A percentile compares a stretch with the other conserved stretches of the same genome.
phyloP scores from a whole-genome alignment of 345 rosid species.

The Sisymbrium altissimum region DNA sequence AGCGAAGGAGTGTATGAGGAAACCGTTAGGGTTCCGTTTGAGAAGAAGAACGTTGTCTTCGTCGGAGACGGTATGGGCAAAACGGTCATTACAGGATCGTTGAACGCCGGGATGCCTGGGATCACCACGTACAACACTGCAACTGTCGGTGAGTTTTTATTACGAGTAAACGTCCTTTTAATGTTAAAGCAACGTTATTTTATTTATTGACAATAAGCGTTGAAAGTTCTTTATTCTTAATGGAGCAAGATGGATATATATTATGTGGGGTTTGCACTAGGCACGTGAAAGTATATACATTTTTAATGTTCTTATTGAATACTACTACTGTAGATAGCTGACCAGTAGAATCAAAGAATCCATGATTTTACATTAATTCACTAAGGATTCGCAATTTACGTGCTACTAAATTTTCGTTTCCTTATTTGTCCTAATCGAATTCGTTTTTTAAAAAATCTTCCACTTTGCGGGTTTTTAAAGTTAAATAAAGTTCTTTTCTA shows the following conservation, averaged over 20 bases:
- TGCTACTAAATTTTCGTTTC: background rate
- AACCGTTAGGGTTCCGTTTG: conserved; percentile 67
- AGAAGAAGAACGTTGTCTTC: conserved; percentile 77
- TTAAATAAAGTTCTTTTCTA: background rate
- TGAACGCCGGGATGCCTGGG: conserved; percentile 55
- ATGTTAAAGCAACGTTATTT: background rate
- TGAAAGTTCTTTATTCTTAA: background rate
- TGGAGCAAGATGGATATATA: background rate
- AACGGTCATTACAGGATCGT: conserved; percentile 75
- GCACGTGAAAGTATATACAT: background rate
- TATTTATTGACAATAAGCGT: background rate
- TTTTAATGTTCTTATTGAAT: background rate
- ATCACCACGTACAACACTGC: conserved; percentile 70
- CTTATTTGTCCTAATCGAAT: background rate
- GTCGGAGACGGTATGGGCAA: conserved; percentile 83
- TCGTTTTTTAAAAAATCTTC: no score
- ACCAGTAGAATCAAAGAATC: background rate
- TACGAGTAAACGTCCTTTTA: background rate
- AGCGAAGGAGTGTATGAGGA: conserved; percentile 69
- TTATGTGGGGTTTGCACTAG: background rate
- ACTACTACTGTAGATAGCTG: background rate
- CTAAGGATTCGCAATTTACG: background rate
- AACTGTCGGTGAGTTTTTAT: conserved; percentile 59
- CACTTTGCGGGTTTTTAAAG: background rate
- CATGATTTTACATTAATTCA: background rate